Evolutionary conservation across 208 protist species (phyloP), one percentile per base, ranked within the genome.

Genomic region (Leishmania lainsoni): DNA sequence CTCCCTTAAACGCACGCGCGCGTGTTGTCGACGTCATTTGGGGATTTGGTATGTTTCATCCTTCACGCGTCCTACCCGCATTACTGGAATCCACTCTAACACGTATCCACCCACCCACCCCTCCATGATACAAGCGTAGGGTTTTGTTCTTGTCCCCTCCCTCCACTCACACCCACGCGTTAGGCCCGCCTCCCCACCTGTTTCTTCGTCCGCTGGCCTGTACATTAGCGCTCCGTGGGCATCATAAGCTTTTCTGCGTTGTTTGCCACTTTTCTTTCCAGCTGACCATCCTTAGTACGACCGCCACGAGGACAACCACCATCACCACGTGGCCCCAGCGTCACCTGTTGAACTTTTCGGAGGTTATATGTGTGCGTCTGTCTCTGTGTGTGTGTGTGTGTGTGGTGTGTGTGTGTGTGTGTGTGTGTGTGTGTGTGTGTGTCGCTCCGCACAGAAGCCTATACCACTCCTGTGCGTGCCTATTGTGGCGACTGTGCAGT

Each of bases 61-160:
- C 1, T 35, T 35, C 35, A 35, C 35, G 35, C 35, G 35, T 1
- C 35, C 1, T 35, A 35, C 35, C 35, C 1, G 35, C 35, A 35
- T 35, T 35, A 35, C 35, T 35, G 35, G 35, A 35, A 35, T 0
- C 35, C 35, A 35, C 35, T 35, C 35, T 35, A 35, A 35, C 35
- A 35, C 1, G 35, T 35, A 35, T 35, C 35, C 35, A 0, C 35
- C 35, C 35, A 0, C 35, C 35, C 35, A 2, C 35, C 35, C 35
- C 35, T 35, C 35, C 35, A 35, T 35, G 35, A 22, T 61, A 56
- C 61, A 26, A 1, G 8, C n/a, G 20, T 80, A n/a, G 32, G 32
- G 32, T 29, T 56, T 73, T 59, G 9, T 73, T 73, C 45, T 45
- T 73, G 35, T 45, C 68, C 69, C 58, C 58, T 63, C 42, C 42